Evolutionary conservation across 2,329 filamentous ascomycete genomes (phyloP), one percentile per base, ranked within the genome.

Genomic region (Scedosporium boydii): DNA sequence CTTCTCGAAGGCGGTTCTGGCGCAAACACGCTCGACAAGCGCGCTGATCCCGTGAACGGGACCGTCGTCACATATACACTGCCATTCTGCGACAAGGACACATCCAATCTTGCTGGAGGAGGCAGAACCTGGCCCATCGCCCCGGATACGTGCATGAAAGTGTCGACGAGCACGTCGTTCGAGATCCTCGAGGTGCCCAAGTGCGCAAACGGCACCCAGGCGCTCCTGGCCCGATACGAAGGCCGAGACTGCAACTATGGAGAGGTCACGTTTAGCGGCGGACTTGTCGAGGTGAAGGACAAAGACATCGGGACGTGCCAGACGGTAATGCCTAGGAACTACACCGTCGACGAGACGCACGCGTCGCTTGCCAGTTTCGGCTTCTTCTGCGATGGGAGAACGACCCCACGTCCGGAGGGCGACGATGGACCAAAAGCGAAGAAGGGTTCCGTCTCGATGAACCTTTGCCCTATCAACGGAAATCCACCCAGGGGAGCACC

Each of bases 191-290:
- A 62, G 57, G 63, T 63, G 12, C 63, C 64, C 14, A 26, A 53
- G 12, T 65, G 64, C 34, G 61, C 64, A 12, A 65, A 65, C 59
- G 64, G 64, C 62, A 64, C 64, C 41, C 64, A 63, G 18, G 64
- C 64, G 26, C 63, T 64, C 23, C 63, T 65, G 10, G 64, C 64
- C 18, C 63, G 64, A 7, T 65, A 63, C 44, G 64, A 65, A 55
- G 64, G 64, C 6, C 58, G 59, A 12, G 59, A 61, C 26, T 65
- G 64, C 41, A 65, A 65, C 46, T 59, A 61, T 26, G 64, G 61
- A 21, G 59, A 65, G 55, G 62, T 65, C 6, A 64, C 64, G 3
- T 41, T 65, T 3, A 51, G 34, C 27, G 64, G 64, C 7, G 64
- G 64, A 10, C 62, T 65, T 7, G 59, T 59, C 10, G 64, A 64